A percentile compares a stretch with the other conserved stretches of the same genome.
Conservation (phyloP, 306 rosid species). For the Vigna angularis region DNA sequence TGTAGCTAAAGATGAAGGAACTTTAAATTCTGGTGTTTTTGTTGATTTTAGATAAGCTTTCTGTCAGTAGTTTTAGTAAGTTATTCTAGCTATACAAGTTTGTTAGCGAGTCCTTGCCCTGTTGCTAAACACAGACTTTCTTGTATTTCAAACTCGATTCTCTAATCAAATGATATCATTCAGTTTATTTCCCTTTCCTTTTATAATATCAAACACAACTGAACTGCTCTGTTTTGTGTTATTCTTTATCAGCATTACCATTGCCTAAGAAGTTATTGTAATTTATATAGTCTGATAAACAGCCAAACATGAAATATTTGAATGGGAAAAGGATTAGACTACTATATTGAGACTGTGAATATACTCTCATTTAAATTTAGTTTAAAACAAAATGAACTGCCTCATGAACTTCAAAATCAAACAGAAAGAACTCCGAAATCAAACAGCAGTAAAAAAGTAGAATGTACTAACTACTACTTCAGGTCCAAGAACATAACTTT, state of each 20-base stretch:
- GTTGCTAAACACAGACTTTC: too few species aligned
- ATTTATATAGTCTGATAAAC: background rate
- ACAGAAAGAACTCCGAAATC: too few species aligned
- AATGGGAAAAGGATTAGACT: background rate
- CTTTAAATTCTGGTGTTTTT: too few species aligned
- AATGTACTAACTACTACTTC: background rate
- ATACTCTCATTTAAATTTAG: background rate
- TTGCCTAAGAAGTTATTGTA: background rate
- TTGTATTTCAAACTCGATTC: too few species aligned
- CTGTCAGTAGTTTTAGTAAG: too few species aligned
- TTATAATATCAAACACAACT: too few species aligned
- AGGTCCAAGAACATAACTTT: background rate
- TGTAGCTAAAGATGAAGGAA: too few species aligned
- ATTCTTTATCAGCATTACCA: background rate
- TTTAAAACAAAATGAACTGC: conserved; percentile 6
- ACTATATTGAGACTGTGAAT: background rate
- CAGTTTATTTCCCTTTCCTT: too few species aligned
- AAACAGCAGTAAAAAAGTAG: background rate
- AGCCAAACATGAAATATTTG: background rate
- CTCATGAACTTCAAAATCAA: background rate
- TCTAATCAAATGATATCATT: too few species aligned
- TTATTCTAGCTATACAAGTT: too few species aligned
- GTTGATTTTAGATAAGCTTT: too few species aligned
- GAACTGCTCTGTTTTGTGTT: background rate
- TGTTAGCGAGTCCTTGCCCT: too few species aligned